Base-by-base conservation (phyloP, 495 filamentous ascomycete species). In the Penicillium manginii region DNA sequence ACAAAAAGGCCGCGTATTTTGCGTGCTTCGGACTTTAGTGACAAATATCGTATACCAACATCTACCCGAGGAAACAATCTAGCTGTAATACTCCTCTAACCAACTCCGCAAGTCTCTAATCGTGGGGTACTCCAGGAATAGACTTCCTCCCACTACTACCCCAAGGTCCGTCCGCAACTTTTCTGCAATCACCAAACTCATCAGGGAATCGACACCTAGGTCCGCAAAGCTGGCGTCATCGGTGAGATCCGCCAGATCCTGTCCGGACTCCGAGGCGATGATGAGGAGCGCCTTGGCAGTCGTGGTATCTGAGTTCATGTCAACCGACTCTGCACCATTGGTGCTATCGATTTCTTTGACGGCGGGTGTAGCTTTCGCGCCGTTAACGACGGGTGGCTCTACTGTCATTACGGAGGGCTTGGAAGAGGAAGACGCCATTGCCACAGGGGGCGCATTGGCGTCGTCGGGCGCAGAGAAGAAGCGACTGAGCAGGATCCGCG, bases 401-500 rank as follows among this genome's bases (percentile, higher is more conserved):
- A 3, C 9, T 40, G 14, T 15, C 9, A 40, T 40, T 5, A 40
- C 37, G 9, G 14, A 8, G 37, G 14, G 37, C 37, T 32, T 31
- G n/a, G n/a, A n/a, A n/a, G n/a, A n/a, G n/a, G n/a, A n/a, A n/a
- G n/a, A n/a, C n/a, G n/a, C n/a, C n/a, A n/a, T n/a, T n/a, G n/a
- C n/a, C n/a, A n/a, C n/a, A n/a, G n/a, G n/a, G n/a, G n/a, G n/a
- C n/a, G n/a, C n/a, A n/a, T n/a, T n/a, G n/a, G n/a, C n/a, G n/a
- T 32, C 19, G 1, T 58, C 60, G 14, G 61, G 48, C 17, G 69
- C 50, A 0, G 66, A 54, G 15, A 73, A 67, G 52, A 75, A 57
- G 11, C 49, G 63, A 18, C 66, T 57, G n/a, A 75, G 52, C 0
- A 73, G 46, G 10, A 54, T 46, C 4, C 73, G 65, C 2, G 67